Conservation (phyloP, 805 yeast genomes). For the Barnettozyma sucrosica region DNA sequence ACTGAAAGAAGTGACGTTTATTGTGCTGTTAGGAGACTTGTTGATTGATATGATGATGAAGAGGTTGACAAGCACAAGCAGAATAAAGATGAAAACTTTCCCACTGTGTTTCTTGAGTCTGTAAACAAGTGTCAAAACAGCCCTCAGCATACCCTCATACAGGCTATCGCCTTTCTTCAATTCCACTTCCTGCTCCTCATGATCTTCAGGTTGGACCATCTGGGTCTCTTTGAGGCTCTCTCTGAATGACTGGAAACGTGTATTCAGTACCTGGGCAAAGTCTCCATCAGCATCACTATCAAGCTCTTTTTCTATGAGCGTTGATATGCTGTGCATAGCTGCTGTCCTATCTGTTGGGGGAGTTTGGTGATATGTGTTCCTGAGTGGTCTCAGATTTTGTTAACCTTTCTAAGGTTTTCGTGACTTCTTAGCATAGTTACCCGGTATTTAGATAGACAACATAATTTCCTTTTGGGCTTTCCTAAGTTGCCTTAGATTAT, state of each 20-base stretch:
- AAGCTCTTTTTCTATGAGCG: constrained; percentile 1
- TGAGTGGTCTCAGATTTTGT: background rate
- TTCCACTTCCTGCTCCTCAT: background rate
- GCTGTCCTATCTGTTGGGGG: background rate
- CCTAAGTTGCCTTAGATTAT: no score
- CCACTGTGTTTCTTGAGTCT: background rate
- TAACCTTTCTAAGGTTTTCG: background rate
- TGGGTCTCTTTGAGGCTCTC: constrained; percentile 1
- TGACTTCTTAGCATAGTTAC: background rate
- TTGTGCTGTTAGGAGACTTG: constrained; percentile 1
- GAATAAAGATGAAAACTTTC: background rate
- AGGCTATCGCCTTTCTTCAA: background rate
- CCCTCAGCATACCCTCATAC: background rate
- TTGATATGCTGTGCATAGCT: background rate
- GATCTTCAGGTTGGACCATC: background rate
- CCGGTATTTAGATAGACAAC: background rate
- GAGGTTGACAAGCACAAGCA: constrained; percentile 3
- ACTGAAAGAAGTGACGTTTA: constrained; percentile 12
- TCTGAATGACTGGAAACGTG: background rate
- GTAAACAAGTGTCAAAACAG: constrained; percentile 1
- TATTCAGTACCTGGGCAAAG: background rate
- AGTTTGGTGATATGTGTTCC: background rate
- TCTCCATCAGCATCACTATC: background rate
- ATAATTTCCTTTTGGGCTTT: no score
- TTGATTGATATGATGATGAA: constrained; percentile 2